A percentile compares a stretch with the other conserved stretches of the same genome.
Conservation (phyloP, 345 rosid species). For the Eucalyptus camaldulensis region DNA sequence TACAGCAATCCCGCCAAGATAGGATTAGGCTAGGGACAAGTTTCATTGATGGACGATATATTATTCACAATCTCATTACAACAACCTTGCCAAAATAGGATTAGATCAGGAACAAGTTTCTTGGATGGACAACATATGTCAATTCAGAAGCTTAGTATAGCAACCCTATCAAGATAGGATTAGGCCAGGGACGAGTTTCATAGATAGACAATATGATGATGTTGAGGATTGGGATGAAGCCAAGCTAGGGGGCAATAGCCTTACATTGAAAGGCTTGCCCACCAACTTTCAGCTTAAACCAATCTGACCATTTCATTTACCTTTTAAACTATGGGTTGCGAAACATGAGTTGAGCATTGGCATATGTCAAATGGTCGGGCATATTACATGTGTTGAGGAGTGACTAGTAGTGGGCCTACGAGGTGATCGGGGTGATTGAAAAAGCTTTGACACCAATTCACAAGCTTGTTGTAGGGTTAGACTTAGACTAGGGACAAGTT, state of each 20-base stretch:
- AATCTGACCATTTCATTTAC: too few species aligned
- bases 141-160: too few species aligned
- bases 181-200: not conserved
- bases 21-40: not conserved
- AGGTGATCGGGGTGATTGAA: not conserved
- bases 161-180: not conserved
- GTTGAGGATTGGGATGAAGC: not conserved
- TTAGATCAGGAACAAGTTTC: too few species aligned
- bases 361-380: not conserved
- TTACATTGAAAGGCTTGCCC: not conserved
- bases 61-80: too few species aligned
- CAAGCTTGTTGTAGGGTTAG: too few species aligned
- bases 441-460: not conserved
- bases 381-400: not conserved
- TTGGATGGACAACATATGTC: too few species aligned
- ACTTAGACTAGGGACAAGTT: too few species aligned
- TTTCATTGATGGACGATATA: too few species aligned
- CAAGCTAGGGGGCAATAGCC: not conserved
- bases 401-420: not conserved
- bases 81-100: too few species aligned
- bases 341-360: not conserved
- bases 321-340: not conserved
- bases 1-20: not conserved
- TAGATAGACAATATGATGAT: not conserved
- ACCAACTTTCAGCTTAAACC: too few species aligned